phyloP scores from a whole-genome alignment of 345 rosid genomes.

The Adansonia digitata region DNA sequence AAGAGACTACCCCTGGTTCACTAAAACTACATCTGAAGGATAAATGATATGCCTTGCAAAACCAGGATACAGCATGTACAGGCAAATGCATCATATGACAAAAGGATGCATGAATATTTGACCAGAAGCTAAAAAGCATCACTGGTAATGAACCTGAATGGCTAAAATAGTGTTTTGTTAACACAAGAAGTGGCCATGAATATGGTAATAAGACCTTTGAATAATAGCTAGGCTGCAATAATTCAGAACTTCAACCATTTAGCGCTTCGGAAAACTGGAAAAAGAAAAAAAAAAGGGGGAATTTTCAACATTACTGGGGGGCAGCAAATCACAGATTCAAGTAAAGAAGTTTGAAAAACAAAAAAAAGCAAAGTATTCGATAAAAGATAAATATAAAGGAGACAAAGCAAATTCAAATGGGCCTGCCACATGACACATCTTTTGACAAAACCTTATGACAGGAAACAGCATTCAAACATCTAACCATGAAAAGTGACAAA shows the following conservation, averaged over 20 bases:
- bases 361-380: neutral
- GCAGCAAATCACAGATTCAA: neutral
- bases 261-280: neutral
- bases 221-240: neutral
- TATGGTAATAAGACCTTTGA: neutral
- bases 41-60: neutral
- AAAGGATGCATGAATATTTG: neutral
- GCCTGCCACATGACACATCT: too few species aligned
- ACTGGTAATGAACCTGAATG: neutral
- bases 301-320: neutral
- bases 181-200: neutral
- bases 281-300: neutral
- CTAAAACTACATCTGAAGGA: neutral
- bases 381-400: neutral
- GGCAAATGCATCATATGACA: neutral
- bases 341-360: neutral
- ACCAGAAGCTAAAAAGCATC: too few species aligned
- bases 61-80: neutral
- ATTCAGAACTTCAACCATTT: neutral
- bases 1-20: neutral
- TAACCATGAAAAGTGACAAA: neutral
- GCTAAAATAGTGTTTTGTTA: neutral
- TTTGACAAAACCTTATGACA: too few species aligned
- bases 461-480: too few species aligned
- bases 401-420: too few species aligned